Evolutionary conservation across 2,329 filamentous ascomycete species (phyloP).

Genomic region (Cucurbitaria berberidis): DNA sequence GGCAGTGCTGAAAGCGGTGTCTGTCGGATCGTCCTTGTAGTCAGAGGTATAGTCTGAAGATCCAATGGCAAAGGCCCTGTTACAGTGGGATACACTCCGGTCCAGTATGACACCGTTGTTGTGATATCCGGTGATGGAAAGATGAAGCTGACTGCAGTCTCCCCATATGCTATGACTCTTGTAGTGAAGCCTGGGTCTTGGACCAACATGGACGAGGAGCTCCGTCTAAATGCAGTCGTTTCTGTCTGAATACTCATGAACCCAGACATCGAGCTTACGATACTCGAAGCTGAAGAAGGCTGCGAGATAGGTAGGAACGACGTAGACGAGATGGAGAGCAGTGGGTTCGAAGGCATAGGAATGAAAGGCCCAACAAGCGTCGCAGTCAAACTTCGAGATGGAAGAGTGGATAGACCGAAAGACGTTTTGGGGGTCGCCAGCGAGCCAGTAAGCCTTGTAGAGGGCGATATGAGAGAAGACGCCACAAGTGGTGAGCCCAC

Average conservation of each 20-base stretch:
- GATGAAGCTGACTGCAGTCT: conserved; percentile 31
- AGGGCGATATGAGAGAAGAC: not conserved
- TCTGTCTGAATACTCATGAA: conserved; percentile 10
- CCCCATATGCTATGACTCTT: conserved; percentile 32
- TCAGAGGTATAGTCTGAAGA: conserved; percentile 26
- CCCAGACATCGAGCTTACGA: not conserved
- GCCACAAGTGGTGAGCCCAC: not conserved
- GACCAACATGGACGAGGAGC: conserved; percentile 1
- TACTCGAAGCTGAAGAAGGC: not conserved
- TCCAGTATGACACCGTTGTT: conserved; percentile 44
- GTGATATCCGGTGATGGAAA: conserved; percentile 38
- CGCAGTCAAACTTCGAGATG: not conserved
- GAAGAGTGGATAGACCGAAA: not conserved
- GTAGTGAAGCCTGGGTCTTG: conserved; percentile 25
- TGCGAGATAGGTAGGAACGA: not conserved
- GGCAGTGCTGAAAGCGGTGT: conserved; percentile 29
- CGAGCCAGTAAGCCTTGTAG: not conserved
- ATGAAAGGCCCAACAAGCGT: not conserved
- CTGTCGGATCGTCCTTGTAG: conserved; percentile 30
- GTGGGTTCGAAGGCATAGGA: not conserved
- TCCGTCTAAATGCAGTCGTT: not conserved
- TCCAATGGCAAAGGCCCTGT: conserved; percentile 33
- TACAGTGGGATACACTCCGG: conserved; percentile 35
- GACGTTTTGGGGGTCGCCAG: not conserved
- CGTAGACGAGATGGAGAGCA: not conserved